Evolutionary conservation across 129 eudicot species (phyloP), one percentile per base, ranked within the genome.

Genomic region (Flaveria brownii): DNA sequence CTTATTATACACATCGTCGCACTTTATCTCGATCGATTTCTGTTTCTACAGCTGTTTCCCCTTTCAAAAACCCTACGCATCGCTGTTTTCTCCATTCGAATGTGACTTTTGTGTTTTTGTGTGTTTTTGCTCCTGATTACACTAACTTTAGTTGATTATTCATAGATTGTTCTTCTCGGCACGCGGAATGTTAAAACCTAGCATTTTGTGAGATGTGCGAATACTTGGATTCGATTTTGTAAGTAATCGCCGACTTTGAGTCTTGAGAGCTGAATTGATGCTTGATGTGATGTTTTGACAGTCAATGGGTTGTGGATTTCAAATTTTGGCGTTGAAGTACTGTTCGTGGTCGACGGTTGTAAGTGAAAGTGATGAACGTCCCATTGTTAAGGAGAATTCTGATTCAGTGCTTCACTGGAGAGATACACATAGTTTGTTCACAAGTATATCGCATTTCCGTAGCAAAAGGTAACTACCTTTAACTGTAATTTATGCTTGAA

Each of bases 231-330:
- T 36, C 6, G 39, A n/a, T 55, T 11, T 54, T n/a, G 64, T 10
- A 36, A 28, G 15, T 54, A 6, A 0, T 45, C 25, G 23, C 42
- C 26, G 54, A 42, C 2, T 28, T 62, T 17, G 28, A 26, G 28
- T 26, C 28, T 26, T 2, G 77, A 36, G 10, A 36, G 20, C 15
- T 57, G 69, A 78, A 78, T 54, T 71, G 73, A 73, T 80, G 14
- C 26, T 72, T 5, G 43, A 14, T 70, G 25, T 61, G 4, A 12
- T 79, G 74, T 73, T 54, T 54, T 9, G 30, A 65, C 74, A 66
- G 84, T 80, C 23, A 6, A 80, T 80, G 84, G 84, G 80, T 74
- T 74, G 80, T 57, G 84, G 84, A 80, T 16, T 80, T 80, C 84
- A 74, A 39, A 56, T 80, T 56, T 36, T 74, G 76, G 79, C 75